Percentiles rank a stretch among this genome's conserved stretches.
phyloP scores from a whole-genome alignment of 2,329 filamentous ascomycete genomes.

The Colletotrichum sp. region DNA sequence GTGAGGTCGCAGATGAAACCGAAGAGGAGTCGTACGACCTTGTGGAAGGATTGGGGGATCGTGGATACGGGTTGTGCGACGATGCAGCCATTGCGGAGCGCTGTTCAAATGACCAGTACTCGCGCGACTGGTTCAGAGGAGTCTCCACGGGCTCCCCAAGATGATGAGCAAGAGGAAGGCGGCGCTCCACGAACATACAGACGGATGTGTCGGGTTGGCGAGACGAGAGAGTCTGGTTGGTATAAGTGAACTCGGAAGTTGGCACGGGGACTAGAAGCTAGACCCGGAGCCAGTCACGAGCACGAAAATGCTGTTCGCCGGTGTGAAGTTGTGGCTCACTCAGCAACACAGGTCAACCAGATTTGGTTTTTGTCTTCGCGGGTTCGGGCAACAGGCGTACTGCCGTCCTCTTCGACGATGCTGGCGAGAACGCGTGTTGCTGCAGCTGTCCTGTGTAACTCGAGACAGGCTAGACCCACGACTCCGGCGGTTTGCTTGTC shows the following conservation, averaged over 20 bases:
- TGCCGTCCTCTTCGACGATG: not conserved
- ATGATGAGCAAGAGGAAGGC: conserved; percentile 39
- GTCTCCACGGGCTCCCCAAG: conserved; percentile 43
- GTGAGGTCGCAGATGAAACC: conserved; percentile 66
- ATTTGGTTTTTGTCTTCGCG: not conserved
- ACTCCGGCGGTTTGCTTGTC: conserved; percentile 1
- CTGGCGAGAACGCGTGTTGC: not conserved
- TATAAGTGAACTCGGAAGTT: not conserved
- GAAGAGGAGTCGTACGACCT: conserved; percentile 70
- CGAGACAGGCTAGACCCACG: not conserved
- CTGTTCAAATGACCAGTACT: conserved; percentile 33
- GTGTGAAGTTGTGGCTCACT: not conserved
- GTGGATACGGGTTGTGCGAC: conserved; percentile 62
- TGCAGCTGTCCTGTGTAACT: conserved; percentile 13
- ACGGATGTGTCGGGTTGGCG: conserved; percentile 24
- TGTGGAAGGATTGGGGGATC: conserved; percentile 66
- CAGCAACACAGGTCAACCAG: not conserved
- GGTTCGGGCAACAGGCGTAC: not conserved
- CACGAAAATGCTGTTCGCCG: not conserved
- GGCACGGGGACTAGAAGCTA: not conserved
- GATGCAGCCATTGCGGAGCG: conserved; percentile 21
- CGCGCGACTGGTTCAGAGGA: conserved; percentile 36
- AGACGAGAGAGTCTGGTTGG: not conserved
- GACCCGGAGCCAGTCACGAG: not conserved
- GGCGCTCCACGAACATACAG: conserved; percentile 47